phyloP scores from a whole-genome alignment of 768 basidiomycete genomes.

The Obba rivulosa region DNA sequence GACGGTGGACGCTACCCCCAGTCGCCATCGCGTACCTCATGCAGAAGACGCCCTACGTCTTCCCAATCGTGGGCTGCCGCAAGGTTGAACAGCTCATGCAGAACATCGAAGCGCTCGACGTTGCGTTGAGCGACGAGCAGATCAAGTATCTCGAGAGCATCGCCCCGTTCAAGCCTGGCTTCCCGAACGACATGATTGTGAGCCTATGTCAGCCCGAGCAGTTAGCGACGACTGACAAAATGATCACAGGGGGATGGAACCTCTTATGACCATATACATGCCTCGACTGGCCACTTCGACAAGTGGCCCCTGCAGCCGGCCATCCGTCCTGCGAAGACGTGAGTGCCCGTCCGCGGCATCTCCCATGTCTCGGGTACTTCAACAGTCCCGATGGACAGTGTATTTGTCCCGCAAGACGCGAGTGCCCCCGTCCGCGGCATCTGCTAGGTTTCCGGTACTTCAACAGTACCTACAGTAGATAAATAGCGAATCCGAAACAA shows the following conservation, averaged over 20 bases:
- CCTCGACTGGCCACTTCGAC: slow-evolving; percentile 15
- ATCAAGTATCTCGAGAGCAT: slow-evolving; percentile 16
- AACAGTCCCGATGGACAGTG: no score
- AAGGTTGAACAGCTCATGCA: slow-evolving; percentile 16
- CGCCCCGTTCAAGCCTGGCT: slow-evolving; percentile 18
- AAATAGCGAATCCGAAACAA: no score
- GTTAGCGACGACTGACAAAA: neutral
- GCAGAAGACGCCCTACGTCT: slow-evolving; percentile 21
- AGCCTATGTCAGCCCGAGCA: neutral
- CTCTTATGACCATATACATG: neutral
- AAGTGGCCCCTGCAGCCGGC: slow-evolving; percentile 21
- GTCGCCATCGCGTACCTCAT: slow-evolving; percentile 24
- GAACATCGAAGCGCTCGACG: slow-evolving; percentile 12
- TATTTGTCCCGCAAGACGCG: no score
- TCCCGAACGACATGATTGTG: slow-evolving; percentile 11
- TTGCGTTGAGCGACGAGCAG: slow-evolving; percentile 16
- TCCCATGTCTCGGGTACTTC: no score
- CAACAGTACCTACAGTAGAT: no score
- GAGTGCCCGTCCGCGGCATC: no score
- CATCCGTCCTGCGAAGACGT: slow-evolving; percentile 8
- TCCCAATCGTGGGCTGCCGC: slow-evolving; percentile 13
- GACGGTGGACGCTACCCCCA: slow-evolving; percentile 16
- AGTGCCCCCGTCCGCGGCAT: no score
- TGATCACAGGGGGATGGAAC: neutral
- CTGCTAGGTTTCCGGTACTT: no score